Percentiles rank a stretch among this genome's conserved stretches.
Evolutionary conservation across 148 eudicot genomes (phyloP).

Genomic region (Polygonum maritimum): DNA sequence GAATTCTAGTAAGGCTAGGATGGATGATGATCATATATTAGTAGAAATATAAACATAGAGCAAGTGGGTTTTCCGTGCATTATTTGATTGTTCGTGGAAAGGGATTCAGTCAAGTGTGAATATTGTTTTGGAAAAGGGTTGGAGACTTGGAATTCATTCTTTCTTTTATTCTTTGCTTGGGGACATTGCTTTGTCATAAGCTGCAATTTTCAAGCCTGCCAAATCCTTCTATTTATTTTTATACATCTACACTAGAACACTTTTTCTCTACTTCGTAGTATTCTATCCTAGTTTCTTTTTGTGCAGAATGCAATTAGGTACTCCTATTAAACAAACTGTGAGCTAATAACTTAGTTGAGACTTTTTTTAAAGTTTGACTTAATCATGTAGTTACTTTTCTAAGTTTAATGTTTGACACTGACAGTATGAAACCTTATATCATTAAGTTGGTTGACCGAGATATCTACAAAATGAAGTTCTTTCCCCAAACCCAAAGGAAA

Average conservation of each 20-base stretch:
- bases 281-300: background rate
- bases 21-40: background rate
- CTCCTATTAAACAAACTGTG: background rate
- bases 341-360: background rate
- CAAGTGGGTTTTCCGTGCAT: constrained; percentile 4
- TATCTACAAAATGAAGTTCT: too few species aligned
- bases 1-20: background rate
- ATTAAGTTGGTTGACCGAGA: too few species aligned
- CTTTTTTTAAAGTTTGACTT: background rate
- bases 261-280: background rate
- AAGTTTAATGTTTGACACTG: background rate
- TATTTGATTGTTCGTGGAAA: background rate
- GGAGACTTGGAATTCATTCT: background rate
- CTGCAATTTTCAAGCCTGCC: background rate
- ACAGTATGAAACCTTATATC: background rate
- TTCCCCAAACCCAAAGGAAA: background rate
- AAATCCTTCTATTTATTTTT: background rate
- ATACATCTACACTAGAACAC: background rate
- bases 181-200: background rate
- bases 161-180: background rate
- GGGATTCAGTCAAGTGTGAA: constrained; percentile 10
- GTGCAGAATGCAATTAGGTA: background rate
- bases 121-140: constrained; percentile 5
- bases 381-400: background rate
- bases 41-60: constrained; percentile 6